A percentile compares a stretch with the other conserved stretches of the same genome.
Evolutionary conservation across 2,329 filamentous ascomycete species (phyloP).

Genomic region (Emergomyces orientalis): DNA sequence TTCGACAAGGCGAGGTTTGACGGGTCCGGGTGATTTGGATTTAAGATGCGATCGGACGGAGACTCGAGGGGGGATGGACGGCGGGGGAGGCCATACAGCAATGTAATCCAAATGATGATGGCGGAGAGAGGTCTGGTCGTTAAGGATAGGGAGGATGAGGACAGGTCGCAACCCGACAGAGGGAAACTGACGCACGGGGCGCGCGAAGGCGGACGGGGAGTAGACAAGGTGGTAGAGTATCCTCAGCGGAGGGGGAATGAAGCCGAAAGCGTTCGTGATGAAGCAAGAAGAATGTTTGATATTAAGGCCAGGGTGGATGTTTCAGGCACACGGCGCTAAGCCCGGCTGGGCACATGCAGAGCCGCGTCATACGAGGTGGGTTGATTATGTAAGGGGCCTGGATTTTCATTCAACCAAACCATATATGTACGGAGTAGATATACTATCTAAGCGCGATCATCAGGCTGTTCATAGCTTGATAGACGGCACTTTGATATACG

Average conservation of each 20-base stretch:
- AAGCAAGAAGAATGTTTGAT: not conserved
- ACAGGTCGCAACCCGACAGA: not conserved
- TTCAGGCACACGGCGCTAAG: conserved; percentile 4
- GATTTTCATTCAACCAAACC: not conserved
- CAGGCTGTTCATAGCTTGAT: not conserved
- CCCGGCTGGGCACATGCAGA: not conserved
- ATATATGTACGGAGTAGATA: not conserved
- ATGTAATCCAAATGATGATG: not conserved
- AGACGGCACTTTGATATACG: no score
- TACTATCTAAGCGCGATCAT: not conserved
- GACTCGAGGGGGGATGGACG: not conserved
- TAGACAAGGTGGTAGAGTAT: not conserved
- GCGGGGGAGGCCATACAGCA: conserved; percentile 1
- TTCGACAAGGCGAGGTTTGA: no score
- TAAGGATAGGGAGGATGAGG: not conserved
- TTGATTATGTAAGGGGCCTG: not conserved
- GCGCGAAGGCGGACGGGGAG: not conserved
- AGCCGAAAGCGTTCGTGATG: not conserved
- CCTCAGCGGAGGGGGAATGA: not conserved
- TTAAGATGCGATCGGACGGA: not conserved
- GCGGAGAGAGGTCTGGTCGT: not conserved
- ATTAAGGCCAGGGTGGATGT: conserved; percentile 11
- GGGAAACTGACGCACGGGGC: not conserved
- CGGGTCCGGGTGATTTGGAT: not conserved
- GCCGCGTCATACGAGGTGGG: not conserved